phyloP scores from a whole-genome alignment of 345 rosid genomes.

The Aethionema arabicum region DNA sequence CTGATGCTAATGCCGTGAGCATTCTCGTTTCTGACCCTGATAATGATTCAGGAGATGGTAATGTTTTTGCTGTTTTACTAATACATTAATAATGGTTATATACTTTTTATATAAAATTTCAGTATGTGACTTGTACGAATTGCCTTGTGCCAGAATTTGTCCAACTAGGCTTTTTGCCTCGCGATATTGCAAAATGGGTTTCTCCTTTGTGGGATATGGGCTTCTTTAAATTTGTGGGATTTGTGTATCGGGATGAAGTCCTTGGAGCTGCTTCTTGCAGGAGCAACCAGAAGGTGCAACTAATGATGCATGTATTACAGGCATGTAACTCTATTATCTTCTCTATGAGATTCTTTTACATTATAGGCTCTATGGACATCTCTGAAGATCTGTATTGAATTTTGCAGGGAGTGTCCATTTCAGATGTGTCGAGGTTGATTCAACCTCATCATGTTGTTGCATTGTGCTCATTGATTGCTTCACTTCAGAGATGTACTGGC shows the following conservation, averaged over 20 bases:
- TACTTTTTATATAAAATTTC: slow-evolving; percentile 20
- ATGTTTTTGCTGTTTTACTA: slow-evolving; percentile 16
- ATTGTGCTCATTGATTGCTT: slow-evolving; percentile 61
- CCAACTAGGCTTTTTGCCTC: slow-evolving; percentile 85
- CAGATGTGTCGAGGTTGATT: slow-evolving; percentile 50
- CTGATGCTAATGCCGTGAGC: slow-evolving; percentile 79
- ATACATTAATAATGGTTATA: slow-evolving; percentile 15
- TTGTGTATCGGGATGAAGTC: slow-evolving; percentile 64
- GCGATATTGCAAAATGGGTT: slow-evolving; percentile 79
- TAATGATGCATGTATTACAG: slow-evolving; percentile 63
- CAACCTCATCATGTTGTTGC: slow-evolving; percentile 52
- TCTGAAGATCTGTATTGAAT: slow-evolving; percentile 24
- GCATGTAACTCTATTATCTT: slow-evolving; percentile 46
- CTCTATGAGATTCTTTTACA: slow-evolving; percentile 15
- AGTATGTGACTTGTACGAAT: neutral
- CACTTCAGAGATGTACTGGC: slow-evolving; percentile 75
- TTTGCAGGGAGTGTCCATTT: slow-evolving; percentile 66
- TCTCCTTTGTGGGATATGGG: slow-evolving; percentile 90
- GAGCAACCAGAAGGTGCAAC: slow-evolving; percentile 64
- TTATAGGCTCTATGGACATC: slow-evolving; percentile 19
- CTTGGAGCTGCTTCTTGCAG: slow-evolving; percentile 72
- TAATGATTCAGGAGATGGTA: slow-evolving; percentile 52
- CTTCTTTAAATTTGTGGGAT: slow-evolving; percentile 70
- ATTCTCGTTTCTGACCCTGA: slow-evolving; percentile 68
- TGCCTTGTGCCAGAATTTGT: slow-evolving; percentile 51